These are phyloP conservation scores for Ziziphus jujuba DNA, from an alignment of 306 rosid genomes.

Conservation along the genomic window DNA sequence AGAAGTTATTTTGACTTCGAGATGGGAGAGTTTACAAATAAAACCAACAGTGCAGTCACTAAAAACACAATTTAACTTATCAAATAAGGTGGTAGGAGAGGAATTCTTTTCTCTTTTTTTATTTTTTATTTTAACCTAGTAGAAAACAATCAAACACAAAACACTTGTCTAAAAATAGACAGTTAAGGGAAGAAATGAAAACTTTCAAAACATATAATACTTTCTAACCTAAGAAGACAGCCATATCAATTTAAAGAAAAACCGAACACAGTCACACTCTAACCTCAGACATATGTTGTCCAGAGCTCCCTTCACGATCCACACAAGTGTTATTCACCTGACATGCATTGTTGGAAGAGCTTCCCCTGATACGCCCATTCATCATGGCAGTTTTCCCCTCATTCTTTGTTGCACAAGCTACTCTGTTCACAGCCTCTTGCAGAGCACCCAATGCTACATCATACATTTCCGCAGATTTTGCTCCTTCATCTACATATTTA, in stretches of 20 bases:
- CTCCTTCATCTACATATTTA: conserved; percentile 85
- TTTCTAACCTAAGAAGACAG: background rate
- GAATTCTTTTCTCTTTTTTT: too few relatives aligned
- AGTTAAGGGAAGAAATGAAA: background rate
- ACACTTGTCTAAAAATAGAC: too few relatives aligned
- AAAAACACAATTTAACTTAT: background rate
- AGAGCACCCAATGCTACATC: conserved; percentile 69
- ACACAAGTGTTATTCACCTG: conserved; percentile 40
- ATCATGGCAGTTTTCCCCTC: conserved; percentile 49
- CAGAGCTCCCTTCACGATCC: conserved; percentile 50
- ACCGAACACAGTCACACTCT: conserved; percentile 25
- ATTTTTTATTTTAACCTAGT: too few relatives aligned
- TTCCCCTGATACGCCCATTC: conserved; percentile 61
- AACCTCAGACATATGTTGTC: conserved; percentile 74
- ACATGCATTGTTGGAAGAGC: conserved; percentile 41
- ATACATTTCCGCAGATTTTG: conserved; percentile 64
- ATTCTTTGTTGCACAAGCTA: conserved; percentile 53
- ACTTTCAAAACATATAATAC: background rate
- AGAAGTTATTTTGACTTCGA: conserved; percentile 9
- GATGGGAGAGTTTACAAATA: conserved; percentile 13
- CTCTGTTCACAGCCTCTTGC: conserved; percentile 70
- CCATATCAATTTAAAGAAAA: conserved; percentile 2
- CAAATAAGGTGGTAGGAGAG: too few relatives aligned
- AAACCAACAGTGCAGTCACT: background rate
- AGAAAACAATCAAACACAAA: too few relatives aligned